Conservation (phyloP, 805 yeast genomes). For the Kluyveromyces lactis region DNA sequence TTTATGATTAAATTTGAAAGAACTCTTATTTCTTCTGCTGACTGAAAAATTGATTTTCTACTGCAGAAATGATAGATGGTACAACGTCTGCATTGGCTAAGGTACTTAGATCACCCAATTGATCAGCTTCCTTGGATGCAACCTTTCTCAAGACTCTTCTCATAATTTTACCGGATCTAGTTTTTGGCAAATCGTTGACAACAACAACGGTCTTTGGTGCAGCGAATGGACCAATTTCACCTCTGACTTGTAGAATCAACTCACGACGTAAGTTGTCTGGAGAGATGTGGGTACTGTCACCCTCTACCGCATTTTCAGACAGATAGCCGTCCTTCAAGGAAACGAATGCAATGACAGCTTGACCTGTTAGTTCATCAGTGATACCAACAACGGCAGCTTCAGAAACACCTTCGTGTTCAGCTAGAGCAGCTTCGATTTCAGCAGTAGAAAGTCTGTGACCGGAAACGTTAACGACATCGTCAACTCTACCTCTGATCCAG, state of each 20-base stretch:
- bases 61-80: constrained; percentile 63
- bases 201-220: constrained; percentile 68
- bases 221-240: constrained; percentile 83
- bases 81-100: constrained; percentile 82
- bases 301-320: constrained; percentile 26
- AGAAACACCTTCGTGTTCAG: constrained; percentile 70
- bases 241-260: constrained; percentile 80
- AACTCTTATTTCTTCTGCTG: constrained; percentile 10
- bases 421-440: constrained; percentile 89
- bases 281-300: constrained; percentile 24
- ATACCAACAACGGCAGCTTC: constrained; percentile 97
- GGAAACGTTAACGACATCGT: constrained; percentile 95
- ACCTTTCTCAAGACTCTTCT: constrained; percentile 94
- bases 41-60: constrained; percentile 35
- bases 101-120: constrained; percentile 87
- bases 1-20: no score
- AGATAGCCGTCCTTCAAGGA: constrained; percentile 52
- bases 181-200: constrained; percentile 88
- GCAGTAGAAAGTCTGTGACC: constrained; percentile 99
- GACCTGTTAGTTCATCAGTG: constrained; percentile 93
- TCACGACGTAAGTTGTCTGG: constrained; percentile 50
- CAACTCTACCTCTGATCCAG: constrained; percentile 98
- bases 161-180: constrained; percentile 98
- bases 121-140: constrained; percentile 84
- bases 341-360: constrained; percentile 94